Evolutionary conservation across 148 eudicot species (phyloP).

Genomic region (Vaccinium myrtillus): DNA sequence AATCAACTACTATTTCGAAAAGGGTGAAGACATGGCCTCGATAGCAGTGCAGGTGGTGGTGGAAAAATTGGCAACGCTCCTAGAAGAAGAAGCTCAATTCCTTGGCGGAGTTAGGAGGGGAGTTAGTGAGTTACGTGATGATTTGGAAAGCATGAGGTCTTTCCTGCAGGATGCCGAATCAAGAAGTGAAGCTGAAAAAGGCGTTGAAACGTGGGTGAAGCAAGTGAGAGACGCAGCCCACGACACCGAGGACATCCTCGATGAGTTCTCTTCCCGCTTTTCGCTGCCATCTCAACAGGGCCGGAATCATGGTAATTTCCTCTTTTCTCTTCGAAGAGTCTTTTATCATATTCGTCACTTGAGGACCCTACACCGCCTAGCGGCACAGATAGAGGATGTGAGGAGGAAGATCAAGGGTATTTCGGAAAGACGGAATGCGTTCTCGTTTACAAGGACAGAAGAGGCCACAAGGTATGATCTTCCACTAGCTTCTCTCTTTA

Average conservation of each 20-base stretch:
- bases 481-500: background rate
- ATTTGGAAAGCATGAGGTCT: slow-evolving; percentile 14
- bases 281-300: background rate
- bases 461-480: slow-evolving; percentile 8
- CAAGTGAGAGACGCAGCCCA: slow-evolving; percentile 13
- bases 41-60: slow-evolving; percentile 1
- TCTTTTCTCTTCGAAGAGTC: background rate
- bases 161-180: slow-evolving; percentile 12
- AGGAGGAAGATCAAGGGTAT: slow-evolving; percentile 5
- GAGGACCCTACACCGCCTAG: background rate
- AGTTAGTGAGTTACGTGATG: slow-evolving; percentile 10
- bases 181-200: background rate
- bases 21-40: background rate
- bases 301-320: background rate
- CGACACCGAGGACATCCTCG: slow-evolving; percentile 12
- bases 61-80: slow-evolving; percentile 5
- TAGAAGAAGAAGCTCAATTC: slow-evolving; percentile 9
- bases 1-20: background rate
- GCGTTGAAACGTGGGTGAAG: slow-evolving; percentile 14
- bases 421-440: slow-evolving; percentile 13
- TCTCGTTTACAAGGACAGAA: background rate
- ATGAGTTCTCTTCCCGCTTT: background rate
- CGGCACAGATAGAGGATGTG: background rate
- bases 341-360: background rate
- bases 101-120: background rate